Conservation (phyloP, 768 basidiomycete species). For the Podaxis sp. region DNA sequence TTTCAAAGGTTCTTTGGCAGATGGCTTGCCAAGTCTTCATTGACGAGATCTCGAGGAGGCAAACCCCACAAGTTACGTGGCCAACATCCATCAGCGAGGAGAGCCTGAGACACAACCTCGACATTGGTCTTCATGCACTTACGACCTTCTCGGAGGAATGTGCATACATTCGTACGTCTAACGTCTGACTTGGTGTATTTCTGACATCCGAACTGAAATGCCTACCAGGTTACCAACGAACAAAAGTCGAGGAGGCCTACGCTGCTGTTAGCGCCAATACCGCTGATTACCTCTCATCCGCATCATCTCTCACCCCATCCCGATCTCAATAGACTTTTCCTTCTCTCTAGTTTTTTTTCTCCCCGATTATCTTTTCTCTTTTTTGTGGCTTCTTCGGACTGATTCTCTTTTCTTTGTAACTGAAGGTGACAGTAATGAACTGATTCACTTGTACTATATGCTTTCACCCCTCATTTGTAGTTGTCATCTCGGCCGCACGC, state of each 20-base stretch:
- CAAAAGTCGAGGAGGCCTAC: constrained; percentile 45
- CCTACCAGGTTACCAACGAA: constrained; percentile 40
- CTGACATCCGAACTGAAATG: constrained; percentile 10
- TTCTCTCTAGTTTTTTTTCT: constrained; percentile 7
- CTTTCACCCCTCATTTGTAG: constrained; percentile 5
- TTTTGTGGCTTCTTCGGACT: background rate
- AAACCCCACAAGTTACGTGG: constrained; percentile 32
- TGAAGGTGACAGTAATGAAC: constrained; percentile 4
- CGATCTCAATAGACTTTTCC: constrained; percentile 11
- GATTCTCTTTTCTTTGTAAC: background rate
- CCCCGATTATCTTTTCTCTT: constrained; percentile 7
- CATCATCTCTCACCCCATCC: constrained; percentile 11
- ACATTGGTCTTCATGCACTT: constrained; percentile 39
- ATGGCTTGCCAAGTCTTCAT: constrained; percentile 45
- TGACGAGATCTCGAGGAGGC: constrained; percentile 42
- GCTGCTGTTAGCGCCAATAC: constrained; percentile 31
- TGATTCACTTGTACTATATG: constrained; percentile 13
- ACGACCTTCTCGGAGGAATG: constrained; percentile 44
- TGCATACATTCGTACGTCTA: constrained; percentile 42
- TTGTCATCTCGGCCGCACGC: background rate
- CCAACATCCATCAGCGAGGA: constrained; percentile 33
- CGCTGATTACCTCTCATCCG: constrained; percentile 9
- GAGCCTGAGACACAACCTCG: constrained; percentile 37
- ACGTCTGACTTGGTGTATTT: constrained; percentile 21
- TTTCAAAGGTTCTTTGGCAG: constrained; percentile 42